These are phyloP conservation scores for Aspergillus sp. DNA, from an alignment of 2,329 filamentous ascomycete genomes.

Conservation along the genomic window DNA sequence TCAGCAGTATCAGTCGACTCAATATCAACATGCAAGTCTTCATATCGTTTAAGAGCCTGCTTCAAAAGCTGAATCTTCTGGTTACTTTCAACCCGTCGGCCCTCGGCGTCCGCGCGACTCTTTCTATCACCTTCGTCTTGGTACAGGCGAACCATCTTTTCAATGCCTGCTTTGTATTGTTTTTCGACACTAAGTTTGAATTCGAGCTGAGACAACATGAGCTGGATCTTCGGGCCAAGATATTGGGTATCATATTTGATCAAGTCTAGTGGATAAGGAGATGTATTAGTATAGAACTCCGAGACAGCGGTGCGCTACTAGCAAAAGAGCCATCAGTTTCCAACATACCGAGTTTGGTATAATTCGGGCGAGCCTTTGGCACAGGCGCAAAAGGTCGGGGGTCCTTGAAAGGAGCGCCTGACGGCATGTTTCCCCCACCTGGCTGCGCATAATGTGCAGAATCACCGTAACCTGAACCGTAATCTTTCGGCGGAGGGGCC, in stretches of 20 bases:
- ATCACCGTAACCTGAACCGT: slow-evolving; percentile 62
- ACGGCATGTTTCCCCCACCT: slow-evolving; percentile 74
- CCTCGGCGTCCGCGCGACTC: slow-evolving; percentile 89
- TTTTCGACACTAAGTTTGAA: slow-evolving; percentile 99
- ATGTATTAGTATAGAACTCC: slow-evolving; percentile 17
- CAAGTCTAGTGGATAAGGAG: slow-evolving; percentile 62
- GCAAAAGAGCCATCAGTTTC: background rate
- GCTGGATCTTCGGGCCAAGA: slow-evolving; percentile 93
- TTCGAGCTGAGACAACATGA: slow-evolving; percentile 97
- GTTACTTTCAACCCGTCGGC: slow-evolving; percentile 86
- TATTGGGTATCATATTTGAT: slow-evolving; percentile 98
- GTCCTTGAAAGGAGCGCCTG: slow-evolving; percentile 74
- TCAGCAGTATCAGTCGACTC: slow-evolving; percentile 75
- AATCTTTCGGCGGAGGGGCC: slow-evolving; percentile 73
- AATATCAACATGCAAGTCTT: slow-evolving; percentile 93
- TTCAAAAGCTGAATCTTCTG: slow-evolving; percentile 96
- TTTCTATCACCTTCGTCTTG: slow-evolving; percentile 96
- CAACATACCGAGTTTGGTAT: slow-evolving; percentile 85
- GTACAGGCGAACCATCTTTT: slow-evolving; percentile 98
- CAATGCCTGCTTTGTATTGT: slow-evolving; percentile 97
- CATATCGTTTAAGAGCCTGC: slow-evolving; percentile 93
- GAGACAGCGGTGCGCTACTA: background rate
- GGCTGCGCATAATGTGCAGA: slow-evolving; percentile 57
- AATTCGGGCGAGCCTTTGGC: slow-evolving; percentile 81
- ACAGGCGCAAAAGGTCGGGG: slow-evolving; percentile 66